Base-by-base conservation (phyloP, 2,329 filamentous ascomycete species). In the Colletotrichum navitas region DNA sequence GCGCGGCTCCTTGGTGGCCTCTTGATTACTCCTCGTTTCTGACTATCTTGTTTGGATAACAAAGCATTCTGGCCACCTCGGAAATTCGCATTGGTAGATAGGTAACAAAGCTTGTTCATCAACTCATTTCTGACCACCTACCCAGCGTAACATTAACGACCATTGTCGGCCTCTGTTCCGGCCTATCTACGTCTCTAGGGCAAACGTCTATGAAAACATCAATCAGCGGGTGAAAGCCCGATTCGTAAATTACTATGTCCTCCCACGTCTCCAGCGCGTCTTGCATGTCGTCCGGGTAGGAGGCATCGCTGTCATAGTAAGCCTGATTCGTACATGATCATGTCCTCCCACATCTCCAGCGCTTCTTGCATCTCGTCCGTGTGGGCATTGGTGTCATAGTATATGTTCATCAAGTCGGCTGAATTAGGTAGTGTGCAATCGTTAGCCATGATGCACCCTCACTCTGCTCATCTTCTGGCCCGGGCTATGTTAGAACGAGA, bases 211-310 rank as follows among this genome's bases (percentile, higher is more conserved):
- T 3, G 45, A 49, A 24, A 49, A 49, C 45, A 49, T 49, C 4
- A 49, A 49, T 49, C 1, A 49, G 45, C 10, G 45, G 45, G 26
- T 49, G 39, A 41, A 66, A 45, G 11, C 65, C 59, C 52, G 45
- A 47, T 29, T 71, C 68, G 26, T 55, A 32, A 41, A 63, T 58
- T 7, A 71, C 21, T 65, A 63, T 60, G 26, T 68, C 67, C 41
- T 68, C 52, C 21, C 61, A 49, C 14, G 45, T 60, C 12, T 71
- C 68, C 24, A 71, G 39, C 7, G 59, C 52, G 3, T 64, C 59
- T 41, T 55, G 39, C 29, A 69, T 34, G 7, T 36, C 65, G 10
- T 55, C 65, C 29, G 65, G 68, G 16, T 68, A 71, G 47, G 68
- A 32, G 41, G 39, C 39, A 54, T 55, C 16, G 11, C 36, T 39